Percentiles rank a stretch among this genome's conserved stretches.
phyloP scores from a whole-genome alignment of 208 protist genomes.

The Leishmania tarentolae region DNA sequence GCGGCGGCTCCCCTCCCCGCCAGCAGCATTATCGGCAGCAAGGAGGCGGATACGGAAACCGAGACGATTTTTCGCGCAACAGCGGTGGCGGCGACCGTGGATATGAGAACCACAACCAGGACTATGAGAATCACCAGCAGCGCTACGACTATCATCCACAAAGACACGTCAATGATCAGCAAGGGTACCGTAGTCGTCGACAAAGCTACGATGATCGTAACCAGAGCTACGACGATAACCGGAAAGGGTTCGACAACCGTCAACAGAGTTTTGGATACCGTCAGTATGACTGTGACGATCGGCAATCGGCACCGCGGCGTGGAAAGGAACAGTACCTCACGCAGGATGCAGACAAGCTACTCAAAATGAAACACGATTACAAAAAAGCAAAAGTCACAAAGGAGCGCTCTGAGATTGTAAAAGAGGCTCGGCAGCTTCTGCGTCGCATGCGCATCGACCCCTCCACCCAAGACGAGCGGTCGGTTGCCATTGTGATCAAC shows the following conservation, averaged over 20 bases:
- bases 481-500: slow-evolving; percentile 75
- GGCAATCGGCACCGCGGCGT: not conserved
- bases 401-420: slow-evolving; percentile 49
- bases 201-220: not conserved
- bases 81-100: not conserved
- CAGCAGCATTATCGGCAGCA: slow-evolving; percentile 16
- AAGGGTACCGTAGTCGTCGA: slow-evolving; percentile 7
- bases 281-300: slow-evolving; percentile 8
- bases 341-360: slow-evolving; percentile 53
- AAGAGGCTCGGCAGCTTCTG: slow-evolving; percentile 57
- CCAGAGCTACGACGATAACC: not conserved
- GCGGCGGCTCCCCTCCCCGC: not conserved
- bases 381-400: slow-evolving; percentile 56
- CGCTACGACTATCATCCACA: slow-evolving; percentile 8
- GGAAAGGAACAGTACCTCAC: slow-evolving; percentile 39
- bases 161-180: slow-evolving; percentile 8
- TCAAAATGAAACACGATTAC: slow-evolving; percentile 67
- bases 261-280: not conserved
- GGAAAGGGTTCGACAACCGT: slow-evolving; percentile 10
- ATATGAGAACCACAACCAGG: slow-evolving; percentile 12
- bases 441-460: slow-evolving; percentile 63
- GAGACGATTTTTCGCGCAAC: not conserved
- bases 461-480: slow-evolving; percentile 85
- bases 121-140: slow-evolving; percentile 10
- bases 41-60: slow-evolving; percentile 1